Evolutionary conservation across 192 early-diverging fungal species (phyloP), one percentile per base, ranked within the genome.

Genomic region (Coemansia sp.): DNA sequence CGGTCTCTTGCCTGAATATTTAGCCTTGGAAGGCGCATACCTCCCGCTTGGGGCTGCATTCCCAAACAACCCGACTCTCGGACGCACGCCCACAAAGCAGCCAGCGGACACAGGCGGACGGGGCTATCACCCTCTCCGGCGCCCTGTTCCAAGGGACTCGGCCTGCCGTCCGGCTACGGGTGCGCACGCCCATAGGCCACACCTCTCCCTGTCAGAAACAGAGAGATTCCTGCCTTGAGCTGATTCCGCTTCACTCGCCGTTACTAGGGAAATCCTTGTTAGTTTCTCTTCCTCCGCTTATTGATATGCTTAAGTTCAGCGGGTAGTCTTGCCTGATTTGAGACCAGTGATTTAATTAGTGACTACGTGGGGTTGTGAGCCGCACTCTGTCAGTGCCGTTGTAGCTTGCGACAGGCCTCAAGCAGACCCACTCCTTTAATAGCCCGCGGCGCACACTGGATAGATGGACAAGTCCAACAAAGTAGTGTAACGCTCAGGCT

Each of bases 211-310:
- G 3, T 10, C 10, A 1, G 8, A 52, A 17, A 12, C n/a, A 38
- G 17, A 8, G 56, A 51, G 60, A 62, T 85, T 85, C 71, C 52
- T 67, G 81, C 69, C 77, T 80, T 83, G 80, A 77, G 81, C 81
- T 81, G 44, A 67, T 82, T 76, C 80, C 79, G 73, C 75, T 84
- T 84, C 81, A 78, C 76, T 84, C 81, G 79, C 82, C 78, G 77
- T 82, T 82, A 84, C 80, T 84, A 73, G 62, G 79, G 80, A 76
- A 83, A 84, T 84, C 81, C 70, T 82, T 77, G 78, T 85, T 83
- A 83, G 72, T 83, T 85, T 83, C 80, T 85, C 79, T 85, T 83
- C 83, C 80, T 84, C 82, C 78, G 77, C 79, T 85, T 85, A 81
- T 81, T 85, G 75, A 85, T 85, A 85, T 82, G 79, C 82, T 82